Conservation (phyloP, 1,284 basidiomycete species). For the Termitomyces sp. region DNA sequence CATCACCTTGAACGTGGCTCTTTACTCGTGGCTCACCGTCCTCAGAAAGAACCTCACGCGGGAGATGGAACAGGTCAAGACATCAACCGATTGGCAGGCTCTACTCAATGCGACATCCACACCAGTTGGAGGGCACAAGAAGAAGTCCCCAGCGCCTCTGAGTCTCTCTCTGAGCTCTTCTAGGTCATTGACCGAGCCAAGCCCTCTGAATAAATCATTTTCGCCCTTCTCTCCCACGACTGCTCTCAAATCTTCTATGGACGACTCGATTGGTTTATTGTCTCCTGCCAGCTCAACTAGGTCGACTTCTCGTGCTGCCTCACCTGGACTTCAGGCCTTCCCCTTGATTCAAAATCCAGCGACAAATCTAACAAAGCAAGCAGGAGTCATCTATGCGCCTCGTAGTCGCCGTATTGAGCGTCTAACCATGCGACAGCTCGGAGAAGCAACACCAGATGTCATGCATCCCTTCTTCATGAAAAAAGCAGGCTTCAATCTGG, state of each 20-base stretch:
- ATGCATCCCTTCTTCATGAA: constrained; percentile 86
- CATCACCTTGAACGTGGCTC: constrained; percentile 74
- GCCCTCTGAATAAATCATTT: constrained; percentile 8
- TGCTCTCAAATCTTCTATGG: constrained; percentile 16
- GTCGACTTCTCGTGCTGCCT: constrained; percentile 10
- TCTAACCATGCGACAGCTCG: constrained; percentile 76
- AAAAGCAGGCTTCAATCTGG: constrained; percentile 74
- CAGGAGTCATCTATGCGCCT: constrained; percentile 46
- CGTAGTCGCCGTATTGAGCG: constrained; percentile 62
- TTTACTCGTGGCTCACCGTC: constrained; percentile 75
- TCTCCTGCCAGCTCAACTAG: constrained; percentile 15
- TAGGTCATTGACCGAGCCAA: constrained; percentile 23
- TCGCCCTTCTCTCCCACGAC: constrained; percentile 21
- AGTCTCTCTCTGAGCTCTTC: constrained; percentile 18
- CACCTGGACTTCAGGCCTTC: constrained; percentile 21
- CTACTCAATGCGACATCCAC: constrained; percentile 29
- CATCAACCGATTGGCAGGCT: constrained; percentile 47
- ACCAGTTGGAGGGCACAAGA: constrained; percentile 22
- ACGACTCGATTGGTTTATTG: constrained; percentile 1
- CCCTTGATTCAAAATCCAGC: constrained; percentile 19
- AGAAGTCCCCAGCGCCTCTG: constrained; percentile 29
- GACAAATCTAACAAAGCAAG: constrained; percentile 18
- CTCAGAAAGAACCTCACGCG: constrained; percentile 67
- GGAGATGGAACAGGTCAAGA: constrained; percentile 70
- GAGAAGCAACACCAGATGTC: constrained; percentile 83